Evolutionary conservation across 1,139 yeast species (phyloP).

Genomic region (Taphrina communis): DNA sequence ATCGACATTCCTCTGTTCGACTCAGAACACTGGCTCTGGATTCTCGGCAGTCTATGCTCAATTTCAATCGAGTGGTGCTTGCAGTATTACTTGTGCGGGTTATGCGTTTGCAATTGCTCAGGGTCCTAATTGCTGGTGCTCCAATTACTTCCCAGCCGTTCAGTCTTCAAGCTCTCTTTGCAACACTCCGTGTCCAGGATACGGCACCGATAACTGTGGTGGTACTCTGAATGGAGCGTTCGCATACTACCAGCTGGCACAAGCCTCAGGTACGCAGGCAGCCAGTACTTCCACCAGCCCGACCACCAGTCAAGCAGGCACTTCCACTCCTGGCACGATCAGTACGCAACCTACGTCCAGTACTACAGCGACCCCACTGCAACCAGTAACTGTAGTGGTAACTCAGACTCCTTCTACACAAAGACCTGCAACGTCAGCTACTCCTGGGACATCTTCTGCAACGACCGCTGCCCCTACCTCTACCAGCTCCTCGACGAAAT

Average conservation of each 20-base stretch:
- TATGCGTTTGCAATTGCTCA: slow-evolving; percentile 64
- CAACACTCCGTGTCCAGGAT: slow-evolving; percentile 58
- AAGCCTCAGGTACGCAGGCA: slow-evolving; percentile 35
- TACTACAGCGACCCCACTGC: slow-evolving; percentile 26
- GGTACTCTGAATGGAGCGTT: slow-evolving; percentile 49
- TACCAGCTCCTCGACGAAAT: slow-evolving; percentile 45
- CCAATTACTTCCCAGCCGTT: slow-evolving; percentile 59
- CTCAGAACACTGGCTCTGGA: slow-evolving; percentile 30
- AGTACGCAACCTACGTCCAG: slow-evolving; percentile 10
- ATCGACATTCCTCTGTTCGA: slow-evolving; percentile 21
- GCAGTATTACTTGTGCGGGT: slow-evolving; percentile 58
- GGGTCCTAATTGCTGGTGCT: slow-evolving; percentile 64
- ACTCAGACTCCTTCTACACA: slow-evolving; percentile 32
- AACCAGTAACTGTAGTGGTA: slow-evolving; percentile 33
- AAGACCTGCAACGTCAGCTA: slow-evolving; percentile 8
- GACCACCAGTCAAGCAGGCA: slow-evolving; percentile 10
- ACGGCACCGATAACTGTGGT: slow-evolving; percentile 58
- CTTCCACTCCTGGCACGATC: slow-evolving; percentile 18
- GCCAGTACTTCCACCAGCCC: background rate
- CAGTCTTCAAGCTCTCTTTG: slow-evolving; percentile 55
- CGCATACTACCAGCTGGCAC: slow-evolving; percentile 32
- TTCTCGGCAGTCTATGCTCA: slow-evolving; percentile 45
- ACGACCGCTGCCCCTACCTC: slow-evolving; percentile 49
- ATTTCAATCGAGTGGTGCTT: slow-evolving; percentile 63
- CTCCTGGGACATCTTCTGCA: slow-evolving; percentile 25